Percentiles rank a stretch among this genome's conserved stretches.
Evolutionary conservation across 495 filamentous ascomycete species (phyloP).

Genomic region (Xeromyces bisporus): DNA sequence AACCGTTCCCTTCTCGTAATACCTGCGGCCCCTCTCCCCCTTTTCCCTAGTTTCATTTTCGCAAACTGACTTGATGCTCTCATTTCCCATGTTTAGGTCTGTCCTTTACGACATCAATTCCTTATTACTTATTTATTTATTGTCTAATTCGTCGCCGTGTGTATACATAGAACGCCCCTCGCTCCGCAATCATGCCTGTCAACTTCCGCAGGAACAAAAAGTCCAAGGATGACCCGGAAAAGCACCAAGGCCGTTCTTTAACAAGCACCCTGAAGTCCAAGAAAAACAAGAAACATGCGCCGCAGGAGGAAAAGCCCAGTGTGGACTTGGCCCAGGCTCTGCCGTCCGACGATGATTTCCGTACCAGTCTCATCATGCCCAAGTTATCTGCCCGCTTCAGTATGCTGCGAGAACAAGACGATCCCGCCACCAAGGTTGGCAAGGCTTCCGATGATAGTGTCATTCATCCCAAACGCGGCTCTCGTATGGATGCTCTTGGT

Average conservation of each 20-base stretch:
- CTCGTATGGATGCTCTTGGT: slow-evolving; percentile 42
- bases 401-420: slow-evolving; percentile 87
- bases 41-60: slow-evolving; percentile 6
- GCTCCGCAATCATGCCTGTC: too few relatives aligned
- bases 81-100: background rate
- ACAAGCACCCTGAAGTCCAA: slow-evolving; percentile 32
- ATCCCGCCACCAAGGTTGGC: slow-evolving; percentile 69
- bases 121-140: too few relatives aligned
- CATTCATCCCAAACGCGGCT: slow-evolving; percentile 63
- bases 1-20: too few relatives aligned
- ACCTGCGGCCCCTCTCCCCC: slow-evolving; percentile 6
- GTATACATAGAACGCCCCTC: too few relatives aligned
- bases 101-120: too few relatives aligned
- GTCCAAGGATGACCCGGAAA: slow-evolving; percentile 40
- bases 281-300: slow-evolving; percentile 38
- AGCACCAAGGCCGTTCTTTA: slow-evolving; percentile 16
- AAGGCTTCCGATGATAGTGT: slow-evolving; percentile 93
- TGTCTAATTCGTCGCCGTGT: too few relatives aligned
- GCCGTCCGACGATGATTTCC: slow-evolving; percentile 75
- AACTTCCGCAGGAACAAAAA: slow-evolving; percentile 57
- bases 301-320: slow-evolving; percentile 39
- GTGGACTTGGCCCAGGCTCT: slow-evolving; percentile 59
- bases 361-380: slow-evolving; percentile 93
- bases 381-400: slow-evolving; percentile 90
- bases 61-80: slow-evolving; percentile 5